These are phyloP conservation scores for Exophiala lecanii-corni DNA, from an alignment of 2,329 filamentous ascomycete species.

Conservation along the genomic window DNA sequence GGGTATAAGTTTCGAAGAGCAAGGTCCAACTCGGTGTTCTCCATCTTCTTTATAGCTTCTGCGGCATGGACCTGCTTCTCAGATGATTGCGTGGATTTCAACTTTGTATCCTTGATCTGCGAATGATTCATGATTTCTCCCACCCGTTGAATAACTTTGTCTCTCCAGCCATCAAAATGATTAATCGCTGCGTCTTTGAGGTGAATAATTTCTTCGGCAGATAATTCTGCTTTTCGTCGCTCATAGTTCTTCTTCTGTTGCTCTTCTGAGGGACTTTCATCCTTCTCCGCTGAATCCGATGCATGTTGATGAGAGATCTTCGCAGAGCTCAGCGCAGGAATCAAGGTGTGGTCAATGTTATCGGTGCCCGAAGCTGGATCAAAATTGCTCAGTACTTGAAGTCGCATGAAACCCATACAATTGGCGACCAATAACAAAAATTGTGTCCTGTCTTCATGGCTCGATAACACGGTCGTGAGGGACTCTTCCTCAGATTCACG, in stretches of 20 bases:
- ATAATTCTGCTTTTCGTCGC: not conserved
- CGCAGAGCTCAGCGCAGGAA: no score
- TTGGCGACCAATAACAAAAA: constrained; percentile 1
- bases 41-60: not conserved
- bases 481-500: not conserved
- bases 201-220: not conserved
- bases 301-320: no score
- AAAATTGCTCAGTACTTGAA: not conserved
- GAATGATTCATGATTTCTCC: constrained; percentile 3
- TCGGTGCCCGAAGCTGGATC: not conserved
- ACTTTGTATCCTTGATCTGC: not conserved
- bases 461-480: constrained; percentile 2
- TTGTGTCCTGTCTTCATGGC: constrained; percentile 1
- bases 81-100: not conserved
- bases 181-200: constrained; percentile 2
- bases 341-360: not conserved
- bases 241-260: not conserved
- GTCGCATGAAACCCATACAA: constrained; percentile 3
- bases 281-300: not conserved
- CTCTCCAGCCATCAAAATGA: constrained; percentile 4
- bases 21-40: not conserved
- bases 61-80: not conserved
- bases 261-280: not conserved
- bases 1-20: not conserved
- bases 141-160: constrained; percentile 1